Conservation (phyloP, 1,139 yeast genomes). For the Taphrina wiesneri region DNA sequence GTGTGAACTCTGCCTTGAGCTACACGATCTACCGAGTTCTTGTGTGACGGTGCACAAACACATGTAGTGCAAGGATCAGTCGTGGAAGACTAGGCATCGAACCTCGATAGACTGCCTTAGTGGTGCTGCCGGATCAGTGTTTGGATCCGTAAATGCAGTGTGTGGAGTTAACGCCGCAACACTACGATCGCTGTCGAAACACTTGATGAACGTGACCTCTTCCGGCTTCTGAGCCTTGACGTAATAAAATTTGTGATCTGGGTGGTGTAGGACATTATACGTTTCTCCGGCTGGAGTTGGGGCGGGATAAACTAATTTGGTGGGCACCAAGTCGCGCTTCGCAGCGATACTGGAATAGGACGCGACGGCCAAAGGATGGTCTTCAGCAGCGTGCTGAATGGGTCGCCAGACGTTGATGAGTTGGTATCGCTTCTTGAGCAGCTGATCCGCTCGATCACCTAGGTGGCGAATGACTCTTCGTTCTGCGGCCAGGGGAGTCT, state of each 20-base stretch:
- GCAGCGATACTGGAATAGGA: constrained; percentile 36
- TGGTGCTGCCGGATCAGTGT: constrained; percentile 38
- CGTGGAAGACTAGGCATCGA: constrained; percentile 41
- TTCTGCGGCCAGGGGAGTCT: constrained; percentile 41
- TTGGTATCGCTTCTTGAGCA: constrained; percentile 40
- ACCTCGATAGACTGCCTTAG: constrained; percentile 43
- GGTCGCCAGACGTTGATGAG: constrained; percentile 43
- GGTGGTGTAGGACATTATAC: constrained; percentile 39
- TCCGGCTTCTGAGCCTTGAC: constrained; percentile 39
- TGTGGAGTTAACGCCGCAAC: constrained; percentile 38
- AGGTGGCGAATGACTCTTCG: constrained; percentile 40
- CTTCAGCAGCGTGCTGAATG: constrained; percentile 39
- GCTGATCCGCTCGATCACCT: constrained; percentile 40
- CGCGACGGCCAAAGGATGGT: constrained; percentile 41
- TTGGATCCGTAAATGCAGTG: constrained; percentile 42
- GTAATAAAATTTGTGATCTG: constrained; percentile 41
- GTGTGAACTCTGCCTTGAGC: no score
- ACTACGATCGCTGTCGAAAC: constrained; percentile 39
- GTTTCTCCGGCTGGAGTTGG: constrained; percentile 41
- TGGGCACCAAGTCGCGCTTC: constrained; percentile 38
- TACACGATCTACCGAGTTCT: no score
- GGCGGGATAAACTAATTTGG: constrained; percentile 38
- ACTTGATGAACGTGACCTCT: constrained; percentile 41
- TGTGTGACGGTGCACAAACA: no score
- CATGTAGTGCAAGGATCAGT: no score